Conservation (phyloP, 2,329 filamentous ascomycete species). For the Microdochium paspali region DNA sequence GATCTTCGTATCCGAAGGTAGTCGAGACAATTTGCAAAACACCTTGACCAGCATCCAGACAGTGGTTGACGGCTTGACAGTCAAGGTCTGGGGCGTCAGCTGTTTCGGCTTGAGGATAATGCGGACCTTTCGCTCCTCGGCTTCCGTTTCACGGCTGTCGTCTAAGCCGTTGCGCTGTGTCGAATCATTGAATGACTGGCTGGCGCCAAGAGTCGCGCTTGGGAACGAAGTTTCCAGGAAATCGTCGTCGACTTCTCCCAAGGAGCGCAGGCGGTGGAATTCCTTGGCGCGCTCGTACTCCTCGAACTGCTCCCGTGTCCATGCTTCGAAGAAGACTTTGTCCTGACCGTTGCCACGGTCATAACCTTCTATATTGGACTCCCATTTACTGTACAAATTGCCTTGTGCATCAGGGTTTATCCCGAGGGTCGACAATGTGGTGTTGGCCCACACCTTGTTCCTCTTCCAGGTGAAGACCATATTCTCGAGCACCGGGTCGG, state of each 20-base stretch:
- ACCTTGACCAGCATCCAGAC: conserved; percentile 52
- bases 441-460: conserved; percentile 63
- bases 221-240: conserved; percentile 9
- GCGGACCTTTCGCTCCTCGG: conserved; percentile 28
- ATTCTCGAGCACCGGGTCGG: conserved; percentile 22
- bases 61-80: conserved; percentile 43
- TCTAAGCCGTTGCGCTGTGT: conserved; percentile 7
- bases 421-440: conserved; percentile 60
- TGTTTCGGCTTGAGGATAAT: conserved; percentile 46
- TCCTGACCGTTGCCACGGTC: conserved; percentile 40
- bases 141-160: background rate
- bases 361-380: conserved; percentile 14
- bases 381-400: conserved; percentile 24
- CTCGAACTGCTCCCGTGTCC: conserved; percentile 56
- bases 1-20: conserved; percentile 44
- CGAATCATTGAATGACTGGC: background rate
- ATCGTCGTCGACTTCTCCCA: conserved; percentile 29
- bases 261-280: conserved; percentile 29
- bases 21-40: conserved; percentile 45
- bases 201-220: background rate
- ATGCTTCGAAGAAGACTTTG: conserved; percentile 67
- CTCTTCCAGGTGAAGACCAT: conserved; percentile 76
- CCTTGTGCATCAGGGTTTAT: conserved; percentile 39
- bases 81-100: conserved; percentile 38
- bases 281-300: conserved; percentile 39